phyloP scores from a whole-genome alignment of 306 rosid species.

The Quercus gilva region DNA sequence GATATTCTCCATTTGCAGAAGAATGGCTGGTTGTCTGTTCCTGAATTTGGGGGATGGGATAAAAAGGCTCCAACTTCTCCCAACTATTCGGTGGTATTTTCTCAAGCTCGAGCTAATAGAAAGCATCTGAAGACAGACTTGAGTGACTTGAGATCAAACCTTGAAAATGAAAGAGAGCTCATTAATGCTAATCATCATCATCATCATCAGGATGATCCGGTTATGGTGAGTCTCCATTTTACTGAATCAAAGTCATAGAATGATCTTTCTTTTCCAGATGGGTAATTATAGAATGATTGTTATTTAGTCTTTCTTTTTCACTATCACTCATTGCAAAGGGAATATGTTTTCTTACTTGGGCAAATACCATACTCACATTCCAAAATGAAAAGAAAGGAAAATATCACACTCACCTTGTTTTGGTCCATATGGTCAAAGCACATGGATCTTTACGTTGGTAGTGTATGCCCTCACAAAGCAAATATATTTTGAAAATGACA shows the following conservation, averaged over 20 bases:
- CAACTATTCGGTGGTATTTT: slow-evolving; percentile 68
- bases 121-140: slow-evolving; percentile 56
- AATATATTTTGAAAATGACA: too few relatives aligned
- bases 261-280: background rate
- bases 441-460: slow-evolving; percentile 32
- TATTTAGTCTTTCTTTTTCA: background rate
- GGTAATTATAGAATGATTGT: background rate
- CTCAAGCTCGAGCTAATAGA: slow-evolving; percentile 60
- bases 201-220: slow-evolving; percentile 22
- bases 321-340: background rate
- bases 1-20: slow-evolving; percentile 32
- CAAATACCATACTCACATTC: slow-evolving; percentile 1
- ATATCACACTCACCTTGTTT: slow-evolving; percentile 14
- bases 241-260: too few relatives aligned
- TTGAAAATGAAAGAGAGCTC: slow-evolving; percentile 43
- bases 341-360: background rate
- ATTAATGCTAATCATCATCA: slow-evolving; percentile 3
- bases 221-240: slow-evolving; percentile 10
- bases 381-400: too few relatives aligned
- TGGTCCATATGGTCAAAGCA: slow-evolving; percentile 49
- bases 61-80: slow-evolving; percentile 42
- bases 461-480: background rate
- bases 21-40: slow-evolving; percentile 63
- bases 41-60: slow-evolving; percentile 92
- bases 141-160: slow-evolving; percentile 40